Conservation (phyloP, 2,329 filamentous ascomycete species). For the Pochonia chlamydosporia region DNA sequence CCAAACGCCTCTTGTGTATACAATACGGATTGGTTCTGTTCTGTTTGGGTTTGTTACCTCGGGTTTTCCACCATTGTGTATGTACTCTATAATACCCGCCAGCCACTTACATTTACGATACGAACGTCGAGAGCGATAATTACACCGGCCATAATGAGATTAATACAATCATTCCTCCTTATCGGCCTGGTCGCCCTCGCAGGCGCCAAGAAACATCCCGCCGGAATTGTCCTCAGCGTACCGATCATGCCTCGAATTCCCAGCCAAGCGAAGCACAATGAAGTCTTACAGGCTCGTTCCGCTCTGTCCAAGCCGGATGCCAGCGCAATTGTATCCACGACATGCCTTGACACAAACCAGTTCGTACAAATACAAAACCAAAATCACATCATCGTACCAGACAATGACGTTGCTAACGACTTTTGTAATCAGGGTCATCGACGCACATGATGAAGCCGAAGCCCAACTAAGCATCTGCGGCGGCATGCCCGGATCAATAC, state of each 20-base stretch:
- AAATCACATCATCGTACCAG: neutral
- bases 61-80: too few relatives aligned
- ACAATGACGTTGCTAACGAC: neutral
- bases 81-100: too few relatives aligned
- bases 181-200: neutral
- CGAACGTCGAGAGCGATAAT: too few relatives aligned
- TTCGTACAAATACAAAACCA: neutral
- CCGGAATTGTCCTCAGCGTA: neutral
- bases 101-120: too few relatives aligned
- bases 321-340: neutral
- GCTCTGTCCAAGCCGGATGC: neutral
- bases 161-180: neutral
- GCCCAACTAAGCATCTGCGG: slow-evolving; percentile 44
- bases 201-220: too few relatives aligned
- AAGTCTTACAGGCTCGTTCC: neutral
- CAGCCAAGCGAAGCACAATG: neutral
- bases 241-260: neutral
- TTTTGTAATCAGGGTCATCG: slow-evolving; percentile 26
- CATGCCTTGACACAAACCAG: neutral
- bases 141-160: neutral
- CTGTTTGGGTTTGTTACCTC: too few relatives aligned
- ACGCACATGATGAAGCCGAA: slow-evolving; percentile 43
- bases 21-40: too few relatives aligned
- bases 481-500: slow-evolving; percentile 41
- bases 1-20: too few relatives aligned